A percentile compares a stretch with the other conserved stretches of the same genome.
phyloP scores from a whole-genome alignment of 2,329 filamentous ascomycete species.

The Lomentospora prolificans region DNA sequence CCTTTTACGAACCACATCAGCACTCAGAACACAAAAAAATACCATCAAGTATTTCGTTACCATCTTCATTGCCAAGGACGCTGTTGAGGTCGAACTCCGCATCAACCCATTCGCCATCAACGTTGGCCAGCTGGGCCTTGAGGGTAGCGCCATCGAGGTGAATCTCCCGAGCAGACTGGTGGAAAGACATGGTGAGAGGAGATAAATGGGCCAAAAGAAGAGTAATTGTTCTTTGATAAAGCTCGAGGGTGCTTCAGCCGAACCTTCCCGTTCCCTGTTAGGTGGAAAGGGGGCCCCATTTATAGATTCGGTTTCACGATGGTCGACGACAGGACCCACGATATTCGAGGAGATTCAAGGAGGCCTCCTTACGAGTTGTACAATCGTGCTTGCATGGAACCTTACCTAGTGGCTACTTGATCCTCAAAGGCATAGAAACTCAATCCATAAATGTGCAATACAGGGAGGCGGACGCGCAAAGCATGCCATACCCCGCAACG shows the following conservation, averaged over 20 bases:
- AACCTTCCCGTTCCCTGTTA: no score
- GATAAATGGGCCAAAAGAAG: neutral
- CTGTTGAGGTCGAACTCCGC: slow-evolving; percentile 46
- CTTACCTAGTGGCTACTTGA: no score
- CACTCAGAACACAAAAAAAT: no score
- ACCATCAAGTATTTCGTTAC: no score
- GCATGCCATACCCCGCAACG: neutral
- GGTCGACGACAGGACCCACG: no score
- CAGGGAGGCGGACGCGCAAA: neutral
- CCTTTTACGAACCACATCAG: slow-evolving; percentile 5
- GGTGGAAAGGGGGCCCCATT: no score
- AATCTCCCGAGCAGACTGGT: slow-evolving; percentile 34
- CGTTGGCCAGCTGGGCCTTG: slow-evolving; percentile 27
- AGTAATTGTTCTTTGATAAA: no score
- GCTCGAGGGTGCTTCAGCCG: no score
- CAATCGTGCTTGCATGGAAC: no score
- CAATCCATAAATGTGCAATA: neutral
- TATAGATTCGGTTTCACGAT: no score
- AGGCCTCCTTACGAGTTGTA: no score
- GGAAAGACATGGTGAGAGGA: slow-evolving; percentile 27
- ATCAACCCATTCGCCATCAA: slow-evolving; percentile 29
- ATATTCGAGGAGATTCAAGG: no score
- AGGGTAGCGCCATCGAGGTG: slow-evolving; percentile 40
- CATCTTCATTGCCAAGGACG: slow-evolving; percentile 41
- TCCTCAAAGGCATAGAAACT: neutral